Percentiles rank a stretch among this genome's conserved stretches.
Evolutionary conservation across 768 basidiomycete species (phyloP).

Genomic region (Tulasnella sp.): DNA sequence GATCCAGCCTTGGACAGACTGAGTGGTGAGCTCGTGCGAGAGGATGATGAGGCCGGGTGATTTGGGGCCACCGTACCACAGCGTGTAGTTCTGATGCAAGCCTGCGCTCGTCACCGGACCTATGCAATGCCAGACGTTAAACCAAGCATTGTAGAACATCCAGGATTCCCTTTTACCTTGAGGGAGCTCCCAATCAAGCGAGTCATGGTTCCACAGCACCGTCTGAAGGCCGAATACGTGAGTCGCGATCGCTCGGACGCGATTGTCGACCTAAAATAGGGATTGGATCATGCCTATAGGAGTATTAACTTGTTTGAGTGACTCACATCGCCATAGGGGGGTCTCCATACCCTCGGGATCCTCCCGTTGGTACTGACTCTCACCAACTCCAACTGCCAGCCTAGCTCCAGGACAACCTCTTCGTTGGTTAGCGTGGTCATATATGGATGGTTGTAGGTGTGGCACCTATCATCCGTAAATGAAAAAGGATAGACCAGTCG

Average conservation of each 20-base stretch:
- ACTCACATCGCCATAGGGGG: conserved; percentile 24
- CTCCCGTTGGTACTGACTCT: conserved; percentile 29
- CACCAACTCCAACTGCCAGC: conserved; percentile 32
- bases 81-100: conserved; percentile 9
- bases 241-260: conserved; percentile 33
- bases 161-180: neutral
- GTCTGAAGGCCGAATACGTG: conserved; percentile 33
- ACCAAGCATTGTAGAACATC: neutral
- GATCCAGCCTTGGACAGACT: conserved; percentile 26
- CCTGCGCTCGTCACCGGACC: conserved; percentile 6
- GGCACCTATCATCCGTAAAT: conserved; percentile 22
- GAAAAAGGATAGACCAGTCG: conserved; percentile 15
- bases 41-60: conserved; percentile 28
- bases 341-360: conserved; percentile 29
- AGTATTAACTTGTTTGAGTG: too few species aligned
- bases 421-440: conserved; percentile 34
- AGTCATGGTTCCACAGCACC: conserved; percentile 31
- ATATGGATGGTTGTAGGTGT: conserved; percentile 31
- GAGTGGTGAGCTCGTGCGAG: conserved; percentile 28
- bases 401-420: conserved; percentile 31
- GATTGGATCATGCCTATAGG: neutral
- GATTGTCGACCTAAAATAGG: conserved; percentile 33
- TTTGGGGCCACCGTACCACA: conserved; percentile 20
- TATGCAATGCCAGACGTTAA: neutral
- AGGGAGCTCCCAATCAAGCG: conserved; percentile 19